Percentiles rank a stretch among this genome's conserved stretches.
Conservation (phyloP, 1,284 basidiomycete species). For the Inonotus obliquus region DNA sequence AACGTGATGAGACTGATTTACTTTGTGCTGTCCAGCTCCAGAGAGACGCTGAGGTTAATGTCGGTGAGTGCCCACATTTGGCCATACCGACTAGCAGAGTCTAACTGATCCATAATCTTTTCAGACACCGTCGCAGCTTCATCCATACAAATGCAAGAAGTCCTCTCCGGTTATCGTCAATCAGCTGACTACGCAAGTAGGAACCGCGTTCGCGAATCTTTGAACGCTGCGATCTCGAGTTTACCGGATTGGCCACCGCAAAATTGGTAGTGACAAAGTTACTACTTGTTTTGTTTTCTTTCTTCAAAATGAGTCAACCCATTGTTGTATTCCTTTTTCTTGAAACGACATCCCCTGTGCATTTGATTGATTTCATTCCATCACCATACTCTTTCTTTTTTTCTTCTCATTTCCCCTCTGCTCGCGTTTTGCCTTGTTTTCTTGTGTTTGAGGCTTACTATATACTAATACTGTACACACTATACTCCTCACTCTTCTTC, state of each 20-base stretch:
- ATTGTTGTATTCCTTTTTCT: too few species aligned
- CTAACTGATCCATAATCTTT: neutral
- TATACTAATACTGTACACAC: too few species aligned
- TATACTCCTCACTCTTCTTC: too few species aligned
- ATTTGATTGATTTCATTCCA: too few species aligned
- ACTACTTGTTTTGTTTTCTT: neutral
- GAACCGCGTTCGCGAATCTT: conserved; percentile 53
- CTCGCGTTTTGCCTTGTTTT: too few species aligned
- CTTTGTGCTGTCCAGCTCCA: conserved; percentile 33
- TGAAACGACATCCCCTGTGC: too few species aligned
- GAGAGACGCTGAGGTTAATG: conserved; percentile 46
- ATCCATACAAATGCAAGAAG: conserved; percentile 55
- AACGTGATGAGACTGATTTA: neutral
- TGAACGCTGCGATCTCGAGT: conserved; percentile 51
- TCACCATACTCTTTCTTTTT: too few species aligned
- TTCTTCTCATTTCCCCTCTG: too few species aligned
- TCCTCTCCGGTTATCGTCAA: conserved; percentile 51
- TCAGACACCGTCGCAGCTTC: conserved; percentile 49
- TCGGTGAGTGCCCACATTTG: conserved; percentile 42
- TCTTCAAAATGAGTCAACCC: too few species aligned
- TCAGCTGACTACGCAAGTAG: conserved; percentile 54
- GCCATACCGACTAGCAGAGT: neutral
- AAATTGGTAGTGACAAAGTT: conserved; percentile 6
- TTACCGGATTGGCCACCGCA: conserved; percentile 53
- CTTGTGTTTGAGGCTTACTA: too few species aligned